Evolutionary conservation across 2,329 filamentous ascomycete species (phyloP), one percentile per base, ranked within the genome.

Genomic region (Colletotrichum paranaense): DNA sequence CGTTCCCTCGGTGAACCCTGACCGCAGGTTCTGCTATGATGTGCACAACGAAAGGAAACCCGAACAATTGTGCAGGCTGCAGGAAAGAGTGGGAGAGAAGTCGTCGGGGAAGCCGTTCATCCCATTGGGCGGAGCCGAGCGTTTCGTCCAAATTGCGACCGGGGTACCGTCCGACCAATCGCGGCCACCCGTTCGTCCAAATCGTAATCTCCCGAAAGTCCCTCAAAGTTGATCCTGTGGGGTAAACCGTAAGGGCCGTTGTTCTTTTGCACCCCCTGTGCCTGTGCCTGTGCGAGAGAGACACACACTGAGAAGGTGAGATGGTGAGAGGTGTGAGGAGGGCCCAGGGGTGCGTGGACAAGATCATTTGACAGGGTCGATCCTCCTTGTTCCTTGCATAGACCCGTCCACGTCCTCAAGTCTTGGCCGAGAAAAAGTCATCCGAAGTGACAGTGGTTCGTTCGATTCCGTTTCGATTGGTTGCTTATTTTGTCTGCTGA

Each of bases 141-240:
- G 70, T 73, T 73, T 73, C 70, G 67, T 55, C 60, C 60, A 73
- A 55, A 73, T 73, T 73, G 66, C 38, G 69, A 56, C 26, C 3
- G 32, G 8, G 19, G n/a, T 32, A 0, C 7, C 26, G n/a, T 12
- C n/a, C 12, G n/a, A 14, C 70, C 70, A 73, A 73, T 73, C 70
- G 64, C 12, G 28, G 2, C 8, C n/a, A 32, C n/a, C 11, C 2
- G 32, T 57, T 49, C 70, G 60, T 70, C 66, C 70, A 19, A 60
- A 73, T 64, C 22, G 70, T 55, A 70, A 73, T 73, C 53, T 73
- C 70, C 60, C 55, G 26, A 69, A 73, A 73, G 66, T 64, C 69
- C 66, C 70, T 68, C 69, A 69, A 60, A 60, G 26, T 32, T 60
- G 62, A 35, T 67, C 60, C 16, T 38, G 26, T 3, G 26, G 24